A percentile compares a stretch with the other conserved stretches of the same genome.
These are phyloP conservation scores for Penicillium brasilianum DNA, from an alignment of 2,329 filamentous ascomycete genomes.

Conservation along the genomic window DNA sequence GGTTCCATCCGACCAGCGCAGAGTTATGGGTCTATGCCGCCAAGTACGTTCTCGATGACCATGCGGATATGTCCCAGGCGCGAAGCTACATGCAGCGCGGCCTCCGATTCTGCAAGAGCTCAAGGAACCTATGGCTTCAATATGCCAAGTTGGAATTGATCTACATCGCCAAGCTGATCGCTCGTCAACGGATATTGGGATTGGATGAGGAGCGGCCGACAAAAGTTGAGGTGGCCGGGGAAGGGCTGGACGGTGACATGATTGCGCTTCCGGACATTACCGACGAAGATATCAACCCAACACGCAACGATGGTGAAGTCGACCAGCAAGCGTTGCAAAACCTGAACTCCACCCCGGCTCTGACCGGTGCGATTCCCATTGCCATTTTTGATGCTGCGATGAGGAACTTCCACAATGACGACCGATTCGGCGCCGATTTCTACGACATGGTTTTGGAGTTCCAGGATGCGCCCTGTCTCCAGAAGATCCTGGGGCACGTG, in stretches of 20 bases:
- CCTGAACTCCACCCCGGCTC: constrained; percentile 73
- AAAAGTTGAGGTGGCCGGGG: constrained; percentile 41
- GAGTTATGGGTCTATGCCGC: constrained; percentile 86
- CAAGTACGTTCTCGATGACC: constrained; percentile 74
- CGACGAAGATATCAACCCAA: constrained; percentile 65
- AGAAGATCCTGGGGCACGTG: constrained; percentile 74
- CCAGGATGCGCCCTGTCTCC: constrained; percentile 65
- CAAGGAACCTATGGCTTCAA: constrained; percentile 79
- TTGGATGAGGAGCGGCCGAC: constrained; percentile 55
- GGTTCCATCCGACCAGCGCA: constrained; percentile 82
- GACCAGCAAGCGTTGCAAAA: constrained; percentile 65
- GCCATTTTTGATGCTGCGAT: constrained; percentile 88
- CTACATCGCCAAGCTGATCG: constrained; percentile 81
- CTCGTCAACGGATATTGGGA: constrained; percentile 70
- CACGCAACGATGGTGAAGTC: constrained; percentile 58
- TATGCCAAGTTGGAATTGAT: constrained; percentile 92
- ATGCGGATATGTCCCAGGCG: constrained; percentile 86
- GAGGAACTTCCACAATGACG: constrained; percentile 73
- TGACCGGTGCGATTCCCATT: constrained; percentile 90
- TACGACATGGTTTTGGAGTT: constrained; percentile 80
- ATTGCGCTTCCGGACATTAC: constrained; percentile 64
- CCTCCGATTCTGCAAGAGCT: constrained; percentile 82
- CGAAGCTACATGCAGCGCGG: constrained; percentile 87
- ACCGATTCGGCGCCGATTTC: constrained; percentile 72
- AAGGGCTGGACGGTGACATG: constrained; percentile 60